phyloP scores from a whole-genome alignment of 208 protist species.

The Crithidia expoeki region DNA sequence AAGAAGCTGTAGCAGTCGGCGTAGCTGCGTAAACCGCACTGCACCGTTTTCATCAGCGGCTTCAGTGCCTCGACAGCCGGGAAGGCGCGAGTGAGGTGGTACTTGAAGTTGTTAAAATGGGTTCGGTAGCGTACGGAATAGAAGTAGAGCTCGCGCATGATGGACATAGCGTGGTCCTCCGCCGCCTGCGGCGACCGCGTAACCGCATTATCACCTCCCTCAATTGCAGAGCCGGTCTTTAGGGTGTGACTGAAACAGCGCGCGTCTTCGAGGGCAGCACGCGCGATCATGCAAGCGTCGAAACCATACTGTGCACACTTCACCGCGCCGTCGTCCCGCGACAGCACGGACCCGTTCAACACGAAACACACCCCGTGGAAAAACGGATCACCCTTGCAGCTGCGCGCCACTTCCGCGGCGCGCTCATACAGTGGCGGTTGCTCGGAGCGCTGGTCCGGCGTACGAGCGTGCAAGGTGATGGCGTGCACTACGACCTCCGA shows the following conservation, averaged over 20 bases:
- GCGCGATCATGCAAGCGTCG: slow-evolving; percentile 94
- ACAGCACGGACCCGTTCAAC: slow-evolving; percentile 66
- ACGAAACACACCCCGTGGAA: slow-evolving; percentile 65
- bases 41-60: slow-evolving; percentile 63
- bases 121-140: slow-evolving; percentile 67
- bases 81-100: slow-evolving; percentile 84
- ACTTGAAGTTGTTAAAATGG: slow-evolving; percentile 86
- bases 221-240: too few species aligned
- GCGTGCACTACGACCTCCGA: slow-evolving; percentile 56
- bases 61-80: slow-evolving; percentile 65
- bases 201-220: background rate
- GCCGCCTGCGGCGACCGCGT: slow-evolving; percentile 15
- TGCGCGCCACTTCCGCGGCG: slow-evolving; percentile 50
- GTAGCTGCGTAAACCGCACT: slow-evolving; percentile 61
- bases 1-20: slow-evolving; percentile 70
- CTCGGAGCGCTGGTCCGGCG: slow-evolving; percentile 61
- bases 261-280: slow-evolving; percentile 95
- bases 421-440: slow-evolving; percentile 59
- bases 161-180: slow-evolving; percentile 36
- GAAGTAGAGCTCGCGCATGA: slow-evolving; percentile 54
- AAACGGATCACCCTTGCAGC: slow-evolving; percentile 32
- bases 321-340: slow-evolving; percentile 44
- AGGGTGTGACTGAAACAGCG: slow-evolving; percentile 74
- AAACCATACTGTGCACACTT: slow-evolving; percentile 70
- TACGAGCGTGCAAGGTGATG: slow-evolving; percentile 88